Evolutionary conservation across 1,139 yeast genomes (phyloP).

Genomic region (Scheffersomyces segobiensis): DNA sequence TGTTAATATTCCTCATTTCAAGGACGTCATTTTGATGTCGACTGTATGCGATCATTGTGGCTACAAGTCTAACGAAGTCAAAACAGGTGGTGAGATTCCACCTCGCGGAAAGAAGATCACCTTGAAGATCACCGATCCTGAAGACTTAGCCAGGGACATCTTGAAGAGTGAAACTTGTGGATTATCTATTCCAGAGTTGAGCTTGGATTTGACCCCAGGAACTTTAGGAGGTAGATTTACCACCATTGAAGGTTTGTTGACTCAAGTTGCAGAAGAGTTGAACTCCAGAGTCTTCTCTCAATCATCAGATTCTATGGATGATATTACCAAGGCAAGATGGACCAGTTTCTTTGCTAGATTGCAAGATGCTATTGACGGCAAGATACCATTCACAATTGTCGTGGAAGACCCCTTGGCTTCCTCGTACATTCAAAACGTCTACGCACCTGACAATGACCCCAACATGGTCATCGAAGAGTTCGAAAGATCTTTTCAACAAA

Average conservation of each 20-base stretch:
- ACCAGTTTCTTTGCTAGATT: slow-evolving; percentile 69
- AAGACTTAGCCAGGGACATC: slow-evolving; percentile 92
- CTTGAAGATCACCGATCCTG: slow-evolving; percentile 82
- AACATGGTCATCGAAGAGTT: slow-evolving; percentile 89
- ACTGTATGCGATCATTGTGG: slow-evolving; percentile 94
- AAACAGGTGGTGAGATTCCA: slow-evolving; percentile 97
- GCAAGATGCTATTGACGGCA: slow-evolving; percentile 82
- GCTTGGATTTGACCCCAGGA: slow-evolving; percentile 91
- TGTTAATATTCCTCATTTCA: slow-evolving; percentile 95
- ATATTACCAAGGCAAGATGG: slow-evolving; percentile 78
- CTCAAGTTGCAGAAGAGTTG: slow-evolving; percentile 88
- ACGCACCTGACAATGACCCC: slow-evolving; percentile 98
- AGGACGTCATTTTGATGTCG: slow-evolving; percentile 95
- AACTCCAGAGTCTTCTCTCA: slow-evolving; percentile 82
- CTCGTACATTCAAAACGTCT: slow-evolving; percentile 93
- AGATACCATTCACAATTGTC: slow-evolving; percentile 74
- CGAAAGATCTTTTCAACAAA: slow-evolving; percentile 83
- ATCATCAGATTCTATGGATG: slow-evolving; percentile 91
- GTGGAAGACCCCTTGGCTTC: slow-evolving; percentile 97
- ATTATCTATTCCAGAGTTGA: slow-evolving; percentile 79
- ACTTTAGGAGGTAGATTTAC: slow-evolving; percentile 98
- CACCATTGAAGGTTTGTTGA: slow-evolving; percentile 88
- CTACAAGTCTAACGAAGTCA: slow-evolving; percentile 94
- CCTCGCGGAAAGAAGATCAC: slow-evolving; percentile 75
- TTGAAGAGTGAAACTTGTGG: slow-evolving; percentile 95